A percentile compares a stretch with the other conserved stretches of the same genome.
Conservation (phyloP, 2,329 filamentous ascomycete genomes). For the Nemania diffusa region DNA sequence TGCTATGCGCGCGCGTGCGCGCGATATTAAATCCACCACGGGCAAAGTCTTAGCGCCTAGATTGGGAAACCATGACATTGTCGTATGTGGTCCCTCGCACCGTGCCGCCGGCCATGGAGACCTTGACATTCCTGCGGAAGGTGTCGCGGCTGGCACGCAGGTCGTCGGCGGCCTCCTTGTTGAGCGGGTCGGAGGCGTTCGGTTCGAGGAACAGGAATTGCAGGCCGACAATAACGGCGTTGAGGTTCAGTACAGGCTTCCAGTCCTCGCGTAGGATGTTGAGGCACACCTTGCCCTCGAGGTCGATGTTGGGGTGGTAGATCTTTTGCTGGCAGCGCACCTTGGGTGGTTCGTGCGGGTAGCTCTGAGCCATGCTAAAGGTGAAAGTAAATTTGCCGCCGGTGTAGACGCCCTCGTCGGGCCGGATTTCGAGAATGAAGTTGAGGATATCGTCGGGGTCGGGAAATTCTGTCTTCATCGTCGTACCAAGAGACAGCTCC, state of each 20-base stretch:
- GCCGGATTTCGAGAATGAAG: slow-evolving; percentile 83
- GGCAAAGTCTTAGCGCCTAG: slow-evolving; percentile 20
- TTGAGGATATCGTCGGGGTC: slow-evolving; percentile 88
- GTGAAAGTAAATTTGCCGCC: slow-evolving; percentile 87
- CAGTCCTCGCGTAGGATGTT: slow-evolving; percentile 98
- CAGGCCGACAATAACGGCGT: slow-evolving; percentile 93
- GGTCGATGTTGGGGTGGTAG: slow-evolving; percentile 98
- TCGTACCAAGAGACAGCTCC: slow-evolving; percentile 80
- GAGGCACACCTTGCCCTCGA: slow-evolving; percentile 96
- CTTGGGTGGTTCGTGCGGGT: slow-evolving; percentile 97
- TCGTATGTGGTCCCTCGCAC: slow-evolving; percentile 82
- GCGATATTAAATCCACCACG: background rate
- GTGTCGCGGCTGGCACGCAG: slow-evolving; percentile 84
- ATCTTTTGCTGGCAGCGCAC: slow-evolving; percentile 98
- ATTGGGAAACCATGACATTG: slow-evolving; percentile 61
- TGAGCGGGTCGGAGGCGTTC: slow-evolving; percentile 95
- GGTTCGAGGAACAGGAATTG: slow-evolving; percentile 98
- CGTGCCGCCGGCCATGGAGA: slow-evolving; percentile 81
- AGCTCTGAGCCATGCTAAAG: slow-evolving; percentile 93
- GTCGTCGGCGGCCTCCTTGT: slow-evolving; percentile 97
- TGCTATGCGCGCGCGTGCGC: slow-evolving; percentile 4
- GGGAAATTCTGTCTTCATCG: slow-evolving; percentile 84
- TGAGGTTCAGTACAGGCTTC: slow-evolving; percentile 97
- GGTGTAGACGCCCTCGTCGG: slow-evolving; percentile 90
- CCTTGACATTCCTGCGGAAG: slow-evolving; percentile 91